These are phyloP conservation scores for Aspergillus sp. DNA, from an alignment of 2,329 filamentous ascomycete genomes.

Conservation along the genomic window DNA sequence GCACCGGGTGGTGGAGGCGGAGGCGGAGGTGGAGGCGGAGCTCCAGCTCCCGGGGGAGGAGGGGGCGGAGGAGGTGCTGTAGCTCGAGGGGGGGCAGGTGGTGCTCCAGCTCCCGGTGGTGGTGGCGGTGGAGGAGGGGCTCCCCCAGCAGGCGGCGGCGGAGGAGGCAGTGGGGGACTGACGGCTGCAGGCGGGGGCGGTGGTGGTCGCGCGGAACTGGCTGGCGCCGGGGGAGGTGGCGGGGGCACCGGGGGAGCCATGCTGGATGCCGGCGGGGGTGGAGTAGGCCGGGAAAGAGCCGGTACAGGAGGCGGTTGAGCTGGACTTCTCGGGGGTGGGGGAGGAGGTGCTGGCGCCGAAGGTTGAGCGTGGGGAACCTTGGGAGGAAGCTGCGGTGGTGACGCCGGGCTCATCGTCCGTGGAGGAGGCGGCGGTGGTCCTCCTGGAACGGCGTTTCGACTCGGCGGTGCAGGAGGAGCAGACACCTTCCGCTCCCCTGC, in stretches of 20 bases:
- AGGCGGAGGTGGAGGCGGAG: conserved; percentile 45
- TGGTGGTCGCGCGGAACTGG: conserved; percentile 50
- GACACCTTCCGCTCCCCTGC: conserved; percentile 61
- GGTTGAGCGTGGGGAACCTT: conserved; percentile 39
- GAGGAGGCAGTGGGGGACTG: conserved; percentile 28
- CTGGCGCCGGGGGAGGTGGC: conserved; percentile 50
- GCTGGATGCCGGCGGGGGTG: conserved; percentile 29
- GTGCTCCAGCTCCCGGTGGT: conserved; percentile 21
- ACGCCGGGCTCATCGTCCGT: conserved; percentile 36
- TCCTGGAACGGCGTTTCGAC: conserved; percentile 56
- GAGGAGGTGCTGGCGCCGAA: conserved; percentile 46
- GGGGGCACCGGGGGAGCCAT: conserved; percentile 39
- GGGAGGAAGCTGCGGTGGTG: conserved; percentile 52
- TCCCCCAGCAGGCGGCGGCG: conserved; percentile 15
- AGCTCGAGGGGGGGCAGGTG: conserved; percentile 42
- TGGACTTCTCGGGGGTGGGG: conserved; percentile 54
- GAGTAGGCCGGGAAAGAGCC: conserved; percentile 34
- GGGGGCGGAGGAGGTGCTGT: conserved; percentile 41
- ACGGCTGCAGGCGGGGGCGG: conserved; percentile 28
- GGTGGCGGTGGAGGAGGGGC: conserved; percentile 29
- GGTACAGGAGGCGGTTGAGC: conserved; percentile 42
- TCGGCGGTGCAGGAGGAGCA: conserved; percentile 72
- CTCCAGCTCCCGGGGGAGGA: conserved; percentile 46
- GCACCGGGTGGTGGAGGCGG: conserved; percentile 29
- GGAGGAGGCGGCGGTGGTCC: conserved; percentile 71